Evolutionary conservation across 139 green algal species (phyloP), one percentile per base, ranked within the genome.

Genomic region (Micractinium sp.): DNA sequence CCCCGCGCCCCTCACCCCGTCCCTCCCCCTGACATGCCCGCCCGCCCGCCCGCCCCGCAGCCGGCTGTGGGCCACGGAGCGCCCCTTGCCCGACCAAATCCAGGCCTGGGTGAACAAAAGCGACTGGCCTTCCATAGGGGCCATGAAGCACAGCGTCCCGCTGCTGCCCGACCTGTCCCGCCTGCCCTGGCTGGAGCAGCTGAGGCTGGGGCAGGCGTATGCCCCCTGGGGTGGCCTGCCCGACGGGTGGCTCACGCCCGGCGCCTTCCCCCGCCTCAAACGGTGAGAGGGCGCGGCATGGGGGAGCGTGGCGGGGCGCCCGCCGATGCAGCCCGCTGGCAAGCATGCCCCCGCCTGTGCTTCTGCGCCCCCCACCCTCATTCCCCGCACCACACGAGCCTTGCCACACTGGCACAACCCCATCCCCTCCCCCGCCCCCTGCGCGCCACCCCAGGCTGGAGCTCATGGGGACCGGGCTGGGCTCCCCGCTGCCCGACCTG

Each of bases 231-330:
- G 23, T 0, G 82, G 82, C 35, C 31, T 87, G 60, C 82, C 82
- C 27, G 1, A 2, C 14, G 23, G 31, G 35, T 87, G 82, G 82
- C 23, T 87, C 2, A 33, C 82, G 0, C 35, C 61, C 0, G 82
- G 82, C 23, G 82, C 82, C 61, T 87, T 87, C 36, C 82, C 82
- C 20, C 61, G 61, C 35, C 61, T 87, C 12, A 41, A 77, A 63
- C 23, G 61, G 82, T 87, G 82, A 76, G 82, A 9, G 18, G 1
- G 33, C 20, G 20, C 20, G 20, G n/a, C 36, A 14, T 23, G 16
- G 14, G 35, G 16, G 35, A 31, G 74, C 33, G 33, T 31, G 74
- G 74, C 0, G 20, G 36, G 35, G 16, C 31, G 35, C 63, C 63
- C 63, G 22, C 7, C 63, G 20, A 12, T 2, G 20, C 20, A 71